phyloP scores from a whole-genome alignment of 108 stramenopile species.

The Nitzschia sp. region DNA sequence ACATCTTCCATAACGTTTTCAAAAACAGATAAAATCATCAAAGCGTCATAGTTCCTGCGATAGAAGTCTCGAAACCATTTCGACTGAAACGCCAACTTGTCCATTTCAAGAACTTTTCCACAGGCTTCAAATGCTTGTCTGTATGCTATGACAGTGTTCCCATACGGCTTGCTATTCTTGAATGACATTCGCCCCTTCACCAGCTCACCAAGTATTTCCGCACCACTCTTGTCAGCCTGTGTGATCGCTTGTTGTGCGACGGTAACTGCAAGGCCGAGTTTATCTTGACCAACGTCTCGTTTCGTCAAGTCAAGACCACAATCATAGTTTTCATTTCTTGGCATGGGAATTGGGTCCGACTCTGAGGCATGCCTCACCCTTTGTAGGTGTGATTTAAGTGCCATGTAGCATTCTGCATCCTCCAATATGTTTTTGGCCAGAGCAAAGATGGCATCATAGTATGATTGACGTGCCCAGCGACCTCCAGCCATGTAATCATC shows the following conservation, averaged over 20 bases:
- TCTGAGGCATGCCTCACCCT: conserved; percentile 68
- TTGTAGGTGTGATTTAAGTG: conserved; percentile 78
- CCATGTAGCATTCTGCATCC: conserved; percentile 78
- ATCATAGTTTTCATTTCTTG: conserved; percentile 33
- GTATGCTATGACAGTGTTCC: conserved; percentile 52
- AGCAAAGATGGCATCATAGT: conserved; percentile 82
- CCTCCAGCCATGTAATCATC: conserved; percentile 90
- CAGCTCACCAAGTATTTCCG: conserved; percentile 37
- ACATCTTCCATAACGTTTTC: conserved; percentile 81
- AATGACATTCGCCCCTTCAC: neutral
- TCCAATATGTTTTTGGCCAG: conserved; percentile 78
- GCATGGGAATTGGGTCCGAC: conserved; percentile 69
- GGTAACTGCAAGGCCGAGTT: conserved; percentile 43
- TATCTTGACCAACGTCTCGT: conserved; percentile 40
- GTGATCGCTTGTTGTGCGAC: conserved; percentile 47
- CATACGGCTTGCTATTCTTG: conserved; percentile 41
- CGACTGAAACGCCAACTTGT: conserved; percentile 78
- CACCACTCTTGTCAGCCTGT: conserved; percentile 54
- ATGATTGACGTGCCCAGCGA: conserved; percentile 85
- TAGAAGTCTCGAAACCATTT: conserved; percentile 83
- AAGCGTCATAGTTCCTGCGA: conserved; percentile 79
- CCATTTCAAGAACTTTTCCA: conserved; percentile 61
- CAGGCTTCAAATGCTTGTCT: conserved; percentile 71
- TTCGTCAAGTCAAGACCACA: conserved; percentile 9
- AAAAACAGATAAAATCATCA: conserved; percentile 80